Conservation (phyloP, 23 red algal genomes). For the Cyanidium caldarium region DNA sequence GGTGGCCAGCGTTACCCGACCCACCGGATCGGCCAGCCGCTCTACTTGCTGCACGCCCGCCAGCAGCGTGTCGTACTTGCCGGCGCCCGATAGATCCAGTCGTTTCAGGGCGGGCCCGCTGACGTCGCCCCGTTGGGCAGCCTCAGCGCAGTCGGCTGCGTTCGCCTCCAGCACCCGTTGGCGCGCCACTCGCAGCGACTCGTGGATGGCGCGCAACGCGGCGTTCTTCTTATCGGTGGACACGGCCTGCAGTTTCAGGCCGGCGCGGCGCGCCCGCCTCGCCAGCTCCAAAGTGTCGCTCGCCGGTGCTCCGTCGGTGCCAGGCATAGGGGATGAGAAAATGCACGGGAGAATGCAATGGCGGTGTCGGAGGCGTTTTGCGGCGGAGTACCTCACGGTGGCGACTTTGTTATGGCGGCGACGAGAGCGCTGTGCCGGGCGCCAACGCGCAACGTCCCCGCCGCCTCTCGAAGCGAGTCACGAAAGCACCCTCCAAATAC, state of each 20-base stretch:
- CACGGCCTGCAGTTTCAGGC: constrained; percentile 34
- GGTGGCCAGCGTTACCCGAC: constrained; percentile 46
- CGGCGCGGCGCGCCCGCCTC: too few species aligned
- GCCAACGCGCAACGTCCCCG: too few species aligned
- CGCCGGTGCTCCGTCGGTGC: too few species aligned
- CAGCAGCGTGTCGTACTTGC: constrained; percentile 80
- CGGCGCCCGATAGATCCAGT: constrained; percentile 55
- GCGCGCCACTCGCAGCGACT: constrained; percentile 8
- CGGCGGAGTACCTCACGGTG: too few species aligned
- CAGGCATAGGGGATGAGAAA: too few species aligned
- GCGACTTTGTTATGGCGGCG: too few species aligned
- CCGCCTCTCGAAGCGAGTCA: too few species aligned
- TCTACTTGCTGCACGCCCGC: constrained; percentile 29
- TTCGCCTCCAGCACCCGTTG: constrained; percentile 38
- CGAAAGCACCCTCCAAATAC: too few species aligned
- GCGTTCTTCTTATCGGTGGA: constrained; percentile 17
- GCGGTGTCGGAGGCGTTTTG: too few species aligned
- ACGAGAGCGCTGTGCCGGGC: too few species aligned
- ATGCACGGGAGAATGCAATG: too few species aligned
- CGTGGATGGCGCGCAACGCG: constrained; percentile 38
- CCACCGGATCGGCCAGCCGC: constrained; percentile 57
- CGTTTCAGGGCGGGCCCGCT: constrained; percentile 31
- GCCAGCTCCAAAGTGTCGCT: too few species aligned
- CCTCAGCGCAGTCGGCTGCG: constrained; percentile 19
- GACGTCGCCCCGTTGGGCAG: constrained; percentile 19